Conservation (phyloP, 2,329 filamentous ascomycete species). For the Penicillium brevicompactum region DNA sequence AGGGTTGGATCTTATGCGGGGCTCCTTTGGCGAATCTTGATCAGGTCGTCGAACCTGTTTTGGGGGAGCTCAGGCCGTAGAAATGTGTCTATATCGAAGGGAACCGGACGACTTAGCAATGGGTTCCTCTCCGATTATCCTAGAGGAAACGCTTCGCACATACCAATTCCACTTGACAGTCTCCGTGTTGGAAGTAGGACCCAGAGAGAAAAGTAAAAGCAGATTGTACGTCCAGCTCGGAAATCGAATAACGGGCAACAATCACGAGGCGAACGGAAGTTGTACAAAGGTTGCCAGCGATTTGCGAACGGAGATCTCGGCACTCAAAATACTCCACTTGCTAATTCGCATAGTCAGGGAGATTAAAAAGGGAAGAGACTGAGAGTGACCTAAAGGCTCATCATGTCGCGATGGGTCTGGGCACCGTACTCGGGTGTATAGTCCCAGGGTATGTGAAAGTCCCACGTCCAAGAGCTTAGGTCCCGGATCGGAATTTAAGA, state of each 20-base stretch:
- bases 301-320: background rate
- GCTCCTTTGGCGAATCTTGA: background rate
- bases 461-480: constrained; percentile 7
- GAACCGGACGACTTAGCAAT: constrained; percentile 7
- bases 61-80: background rate
- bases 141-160: background rate
- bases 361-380: constrained; percentile 12
- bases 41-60: background rate
- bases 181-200: no score
- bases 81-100: background rate
- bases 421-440: constrained; percentile 24
- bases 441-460: constrained; percentile 31
- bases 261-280: background rate
- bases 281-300: background rate
- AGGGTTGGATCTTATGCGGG: background rate
- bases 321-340: constrained; percentile 21
- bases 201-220: background rate
- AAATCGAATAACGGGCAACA: background rate
- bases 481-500: background rate
- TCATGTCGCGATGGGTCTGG: constrained; percentile 31
- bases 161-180: background rate
- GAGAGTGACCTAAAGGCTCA: constrained; percentile 25
- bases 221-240: background rate
- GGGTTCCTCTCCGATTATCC: background rate
- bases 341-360: constrained; percentile 18